Evolutionary conservation across 2,329 filamentous ascomycete species (phyloP), one percentile per base, ranked within the genome.

Genomic region (Macrophomina phaseolina): DNA sequence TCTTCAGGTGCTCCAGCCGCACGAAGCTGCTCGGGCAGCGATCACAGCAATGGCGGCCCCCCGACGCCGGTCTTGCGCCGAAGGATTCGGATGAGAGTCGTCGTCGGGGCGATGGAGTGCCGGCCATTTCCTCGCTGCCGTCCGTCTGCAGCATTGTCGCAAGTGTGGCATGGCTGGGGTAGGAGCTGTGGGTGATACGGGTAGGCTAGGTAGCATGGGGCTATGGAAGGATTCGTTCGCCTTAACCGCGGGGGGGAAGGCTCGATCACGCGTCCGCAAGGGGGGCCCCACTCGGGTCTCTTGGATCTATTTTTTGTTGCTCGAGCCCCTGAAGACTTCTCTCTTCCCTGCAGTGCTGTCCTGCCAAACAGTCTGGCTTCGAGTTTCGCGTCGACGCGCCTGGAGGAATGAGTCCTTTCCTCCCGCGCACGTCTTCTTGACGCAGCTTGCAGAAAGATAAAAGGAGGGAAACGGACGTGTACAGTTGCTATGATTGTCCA

Each of bases 1-100:
- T 76, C 70, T 79, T 81, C 51, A 81, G 67, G 70, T 80, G 79
- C 68, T 81, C 79, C 7, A 76, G 77, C 67, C 79, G 72, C 66
- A 75, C 71, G 65, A 81, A 81, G 8, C 71, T 76, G 53, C 73
- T 79, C 60, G 74, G 72, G 67, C 79, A 81, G 14, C 12, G 38
- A 42, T 60, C 64, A 30, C 64, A 66, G 28, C 38, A 42, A 42
- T 61, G 63, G n/a, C 63, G 36, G 32, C 56, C 52, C 32, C 28
- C 34, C 16, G 52, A 34, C 52, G 23, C 23, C 23, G 23, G 23
- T 23, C 23, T 23, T 23, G 23, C 23, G 23, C 23, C 23, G 23
- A 23, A 23, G 23, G 52, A 55, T 16, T 9, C 52, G 32, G 52
- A 38, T 16, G 52, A 55, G 11, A 55, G 14, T 32, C 7, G 16